Evolutionary conservation across 768 basidiomycete species (phyloP), one percentile per base, ranked within the genome.

Genomic region (Auricularia sp.): DNA sequence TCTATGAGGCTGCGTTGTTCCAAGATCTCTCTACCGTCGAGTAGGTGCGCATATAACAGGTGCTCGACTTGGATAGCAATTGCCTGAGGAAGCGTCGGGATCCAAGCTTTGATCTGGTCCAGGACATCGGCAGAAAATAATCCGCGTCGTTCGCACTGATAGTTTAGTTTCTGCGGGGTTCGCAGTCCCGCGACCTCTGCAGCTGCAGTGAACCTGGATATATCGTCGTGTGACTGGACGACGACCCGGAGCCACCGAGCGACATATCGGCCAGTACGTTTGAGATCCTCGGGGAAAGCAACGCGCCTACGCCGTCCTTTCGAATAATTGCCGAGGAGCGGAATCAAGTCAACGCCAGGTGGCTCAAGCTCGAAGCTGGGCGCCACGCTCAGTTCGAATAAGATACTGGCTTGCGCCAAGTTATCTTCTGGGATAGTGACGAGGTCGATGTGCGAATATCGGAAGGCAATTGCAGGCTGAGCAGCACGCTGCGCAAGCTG

Each of bases 21-120:
- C 8, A 84, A 73, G 35, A 88, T 73, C 69, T 89, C 86, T 34
- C 67, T 69, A 35, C 81, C 72, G 68, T 86, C 83, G 18, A 85
- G 75, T 14, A 75, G 62, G 58, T 77, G 69, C 56, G 75, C 76
- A 3, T 69, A 70, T 3, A 75, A 67, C 3, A 80, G 66, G 0
- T 78, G 75, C 65, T 85, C 81, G 35, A 87, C 72, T 69, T 89
- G 86, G 67, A 86, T 88, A 0, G 84, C 80, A 16, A 88, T 77
- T 54, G 67, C 67, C 82, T 81, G 86, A 6, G 77, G 71, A 16
- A 85, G 70, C 16, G 39, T 39, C 24, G 54, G 66, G 35, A 83
- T 70, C 73, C 77, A 79, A 1, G 14, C 24, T 10, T 73, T 66
- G 37, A 81, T 74, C 42, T 69, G 58, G 1, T 69, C 65, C 54